phyloP scores from a whole-genome alignment of 345 rosid genomes.

The Acer saccharum region DNA sequence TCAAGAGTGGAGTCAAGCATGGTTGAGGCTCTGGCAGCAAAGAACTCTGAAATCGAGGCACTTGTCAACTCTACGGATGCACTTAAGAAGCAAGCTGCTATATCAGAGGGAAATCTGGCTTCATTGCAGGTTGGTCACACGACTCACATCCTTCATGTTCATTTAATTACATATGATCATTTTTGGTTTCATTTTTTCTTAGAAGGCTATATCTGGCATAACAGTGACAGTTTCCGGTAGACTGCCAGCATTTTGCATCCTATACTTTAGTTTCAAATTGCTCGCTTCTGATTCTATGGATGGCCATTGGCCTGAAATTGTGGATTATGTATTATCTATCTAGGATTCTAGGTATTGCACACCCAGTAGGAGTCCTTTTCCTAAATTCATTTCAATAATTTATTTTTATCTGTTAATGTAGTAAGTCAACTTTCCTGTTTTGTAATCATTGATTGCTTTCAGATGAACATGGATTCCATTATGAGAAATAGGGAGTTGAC shows the following conservation, averaged over 20 bases:
- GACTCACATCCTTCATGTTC: slow-evolving; percentile 7
- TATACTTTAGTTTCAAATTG: neutral
- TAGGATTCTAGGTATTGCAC: too few species aligned
- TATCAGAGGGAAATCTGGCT: slow-evolving; percentile 85
- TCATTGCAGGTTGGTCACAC: slow-evolving; percentile 73
- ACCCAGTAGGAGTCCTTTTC: neutral
- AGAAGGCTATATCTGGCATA: neutral
- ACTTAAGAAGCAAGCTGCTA: slow-evolving; percentile 82
- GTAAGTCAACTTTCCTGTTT: slow-evolving; percentile 12
- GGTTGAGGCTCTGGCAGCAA: slow-evolving; percentile 88
- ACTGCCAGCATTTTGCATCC: neutral
- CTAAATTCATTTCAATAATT: neutral
- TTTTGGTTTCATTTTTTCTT: neutral
- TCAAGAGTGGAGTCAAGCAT: slow-evolving; percentile 80
- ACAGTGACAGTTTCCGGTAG: neutral
- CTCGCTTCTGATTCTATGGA: neutral
- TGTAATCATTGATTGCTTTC: slow-evolving; percentile 22
- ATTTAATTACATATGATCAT: slow-evolving; percentile 11
- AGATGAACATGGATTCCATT: slow-evolving; percentile 94
- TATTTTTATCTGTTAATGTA: slow-evolving; percentile 2
- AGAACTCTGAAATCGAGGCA: slow-evolving; percentile 89
- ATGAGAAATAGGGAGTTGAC: slow-evolving; percentile 97
- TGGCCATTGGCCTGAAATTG: neutral
- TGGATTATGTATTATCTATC: neutral
- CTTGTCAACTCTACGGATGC: slow-evolving; percentile 76